Conservation (phyloP, 1,284 basidiomycete genomes). For the Pseudozyma sp. region DNA sequence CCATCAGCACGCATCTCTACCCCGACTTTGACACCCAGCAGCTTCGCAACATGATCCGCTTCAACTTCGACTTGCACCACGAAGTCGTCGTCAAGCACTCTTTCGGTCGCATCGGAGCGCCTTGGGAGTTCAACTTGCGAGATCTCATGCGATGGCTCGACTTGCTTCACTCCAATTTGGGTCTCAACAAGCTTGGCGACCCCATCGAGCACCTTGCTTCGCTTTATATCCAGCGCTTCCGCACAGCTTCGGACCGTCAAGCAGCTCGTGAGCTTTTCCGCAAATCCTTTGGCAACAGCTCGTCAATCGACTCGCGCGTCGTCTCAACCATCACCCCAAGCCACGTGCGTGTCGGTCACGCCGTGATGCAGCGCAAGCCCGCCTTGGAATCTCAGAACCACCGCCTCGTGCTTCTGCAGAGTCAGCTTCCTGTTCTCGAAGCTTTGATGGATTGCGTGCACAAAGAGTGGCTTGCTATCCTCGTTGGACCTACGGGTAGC, state of each 20-base stretch:
- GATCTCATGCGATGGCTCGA: slow-evolving; percentile 90
- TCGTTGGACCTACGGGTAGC: slow-evolving; percentile 80
- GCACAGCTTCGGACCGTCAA: slow-evolving; percentile 77
- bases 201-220: slow-evolving; percentile 60
- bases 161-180: slow-evolving; percentile 71
- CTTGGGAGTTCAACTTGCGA: slow-evolving; percentile 99
- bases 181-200: slow-evolving; percentile 73
- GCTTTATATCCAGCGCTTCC: slow-evolving; percentile 86
- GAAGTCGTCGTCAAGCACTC: slow-evolving; percentile 77
- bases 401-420: slow-evolving; percentile 73
- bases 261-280: slow-evolving; percentile 77
- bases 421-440: slow-evolving; percentile 79
- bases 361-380: slow-evolving; percentile 72
- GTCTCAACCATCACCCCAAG: slow-evolving; percentile 73
- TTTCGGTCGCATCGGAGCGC: slow-evolving; percentile 86
- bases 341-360: slow-evolving; percentile 79
- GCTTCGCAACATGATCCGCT: slow-evolving; percentile 84
- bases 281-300: slow-evolving; percentile 72
- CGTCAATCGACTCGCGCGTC: slow-evolving; percentile 60
- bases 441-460: slow-evolving; percentile 81
- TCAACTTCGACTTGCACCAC: slow-evolving; percentile 79
- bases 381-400: slow-evolving; percentile 13
- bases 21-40: slow-evolving; percentile 72
- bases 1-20: slow-evolving; percentile 83
- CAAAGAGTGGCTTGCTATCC: slow-evolving; percentile 86